phyloP scores from a whole-genome alignment of 106 monocot species.

The Allium fistulosum region DNA sequence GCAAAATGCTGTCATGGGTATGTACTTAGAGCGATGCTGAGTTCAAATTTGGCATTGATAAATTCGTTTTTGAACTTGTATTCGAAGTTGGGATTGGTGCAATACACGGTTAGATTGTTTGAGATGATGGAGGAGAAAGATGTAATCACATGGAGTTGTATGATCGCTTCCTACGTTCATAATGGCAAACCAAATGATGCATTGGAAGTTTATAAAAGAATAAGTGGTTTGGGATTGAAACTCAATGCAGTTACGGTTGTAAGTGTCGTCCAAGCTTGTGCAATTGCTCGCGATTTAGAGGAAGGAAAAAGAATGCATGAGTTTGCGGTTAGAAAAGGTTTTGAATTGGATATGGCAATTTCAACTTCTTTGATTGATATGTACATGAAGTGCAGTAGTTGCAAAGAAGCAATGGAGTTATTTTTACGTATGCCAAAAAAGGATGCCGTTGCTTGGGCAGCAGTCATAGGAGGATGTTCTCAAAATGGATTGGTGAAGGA shows the following conservation, averaged over 20 bases:
- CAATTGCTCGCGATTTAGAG: conserved; percentile 21
- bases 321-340: conserved; percentile 24
- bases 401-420: conserved; percentile 30
- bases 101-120: conserved; percentile 28
- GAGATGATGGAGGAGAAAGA: conserved; percentile 30
- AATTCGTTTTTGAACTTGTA: conserved; percentile 57
- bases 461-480: conserved; percentile 43
- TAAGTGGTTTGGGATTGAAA: conserved; percentile 22
- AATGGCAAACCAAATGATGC: conserved; percentile 30
- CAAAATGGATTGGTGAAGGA: conserved; percentile 38
- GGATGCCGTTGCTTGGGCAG: conserved; percentile 55
- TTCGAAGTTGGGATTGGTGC: conserved; percentile 30
- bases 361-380: conserved; percentile 66
- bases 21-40: conserved; percentile 21
- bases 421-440: conserved; percentile 40
- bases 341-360: conserved; percentile 31
- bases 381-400: conserved; percentile 77
- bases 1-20: conserved; percentile 60
- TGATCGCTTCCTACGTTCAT: conserved; percentile 41
- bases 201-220: conserved; percentile 34
- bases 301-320: conserved; percentile 43
- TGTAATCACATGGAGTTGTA: conserved; percentile 60
- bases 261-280: conserved; percentile 48
- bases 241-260: conserved; percentile 46
- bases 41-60: conserved; percentile 17